Conservation (phyloP, 2,329 filamentous ascomycete genomes). For the Arthrobotrys sphaeroides region DNA sequence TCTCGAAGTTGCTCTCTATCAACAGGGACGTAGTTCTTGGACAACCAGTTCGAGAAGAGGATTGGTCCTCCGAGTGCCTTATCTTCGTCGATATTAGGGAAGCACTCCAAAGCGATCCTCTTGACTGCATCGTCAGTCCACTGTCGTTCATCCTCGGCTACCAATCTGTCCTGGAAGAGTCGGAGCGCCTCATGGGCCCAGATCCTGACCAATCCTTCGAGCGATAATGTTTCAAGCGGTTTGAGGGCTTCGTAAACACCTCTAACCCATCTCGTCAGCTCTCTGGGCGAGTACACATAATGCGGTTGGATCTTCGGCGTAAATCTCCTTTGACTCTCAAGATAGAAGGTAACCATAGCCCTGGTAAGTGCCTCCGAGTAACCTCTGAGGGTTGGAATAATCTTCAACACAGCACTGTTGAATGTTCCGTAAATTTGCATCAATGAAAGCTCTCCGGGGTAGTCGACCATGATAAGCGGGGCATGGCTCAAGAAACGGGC, state of each 20-base stretch:
- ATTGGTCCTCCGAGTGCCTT: conserved; percentile 92
- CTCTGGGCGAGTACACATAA: conserved; percentile 98
- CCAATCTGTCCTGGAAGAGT: conserved; percentile 95
- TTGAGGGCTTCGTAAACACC: conserved; percentile 97
- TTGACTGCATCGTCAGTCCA: conserved; percentile 93
- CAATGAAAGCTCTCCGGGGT: conserved; percentile 92
- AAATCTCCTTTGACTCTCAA: conserved; percentile 92
- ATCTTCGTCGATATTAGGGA: conserved; percentile 92
- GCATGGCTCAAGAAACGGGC: conserved; percentile 94
- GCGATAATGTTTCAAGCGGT: conserved; percentile 83
- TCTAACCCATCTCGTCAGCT: conserved; percentile 95
- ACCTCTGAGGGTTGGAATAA: conserved; percentile 91
- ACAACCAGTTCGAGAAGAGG: conserved; percentile 98
- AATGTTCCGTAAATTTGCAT: conserved; percentile 99
- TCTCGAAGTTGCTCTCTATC: conserved; percentile 94
- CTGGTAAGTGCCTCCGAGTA: conserved; percentile 94
- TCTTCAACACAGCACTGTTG: conserved; percentile 94
- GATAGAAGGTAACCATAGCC: conserved; percentile 96
- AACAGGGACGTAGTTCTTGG: conserved; percentile 97
- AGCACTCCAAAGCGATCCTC: conserved; percentile 86
- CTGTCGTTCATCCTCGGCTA: conserved; percentile 88
- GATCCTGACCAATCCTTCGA: conserved; percentile 93
- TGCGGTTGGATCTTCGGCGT: conserved; percentile 97
- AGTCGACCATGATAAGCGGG: conserved; percentile 99
- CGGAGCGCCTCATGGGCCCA: conserved; percentile 98